Evolutionary conservation across 2,329 filamentous ascomycete species (phyloP), one percentile per base, ranked within the genome.

Genomic region (Claviceps sp.): DNA sequence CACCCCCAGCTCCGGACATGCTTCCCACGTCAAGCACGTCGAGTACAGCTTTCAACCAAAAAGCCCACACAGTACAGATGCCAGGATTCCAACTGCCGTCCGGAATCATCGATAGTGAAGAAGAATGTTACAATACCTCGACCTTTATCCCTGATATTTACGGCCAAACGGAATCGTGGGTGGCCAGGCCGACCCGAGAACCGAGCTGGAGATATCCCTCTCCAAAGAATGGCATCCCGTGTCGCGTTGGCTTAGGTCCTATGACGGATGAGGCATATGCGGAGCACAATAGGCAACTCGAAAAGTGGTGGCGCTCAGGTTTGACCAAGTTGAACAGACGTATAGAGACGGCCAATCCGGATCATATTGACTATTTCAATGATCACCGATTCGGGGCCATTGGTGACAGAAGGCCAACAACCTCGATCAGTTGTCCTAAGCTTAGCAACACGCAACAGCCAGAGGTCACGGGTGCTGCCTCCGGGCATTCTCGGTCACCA

Each of bases 241-340:
- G 55, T 49, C 51, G 57, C 51, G 50, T 54, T 24, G 56, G 50
- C 13, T 59, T 62, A 6, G 55, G 53, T 47, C 54, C 55, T 5
- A 51, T 57, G 47, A 56, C 60, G 24, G 54, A 58, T 26, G 62
- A 63, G 11, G 54, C 62, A 43, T 63, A 26, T 44, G 37, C 34
- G 7, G 55, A 44, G 16, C 53, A 51, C 24, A 51, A 50, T 41
- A 13, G 17, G 10, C 40, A 47, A 40, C 19, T 54, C 14, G 43
- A 57, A 10, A 24, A 50, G 8, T 51, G 19, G 14, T 58, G 57
- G 57, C 50, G 53, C 19, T 48, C 50, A 8, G 52, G 54, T 38
- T 45, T 53, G 24, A 52, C 52, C 13, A 45, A 30, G 40, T 10
- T 11, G 41, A n/a, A 42, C 6, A 30, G 13, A 24, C 37, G 14